Conservation (phyloP, 73 alveolate species). For the Paramecium octaurelia region DNA sequence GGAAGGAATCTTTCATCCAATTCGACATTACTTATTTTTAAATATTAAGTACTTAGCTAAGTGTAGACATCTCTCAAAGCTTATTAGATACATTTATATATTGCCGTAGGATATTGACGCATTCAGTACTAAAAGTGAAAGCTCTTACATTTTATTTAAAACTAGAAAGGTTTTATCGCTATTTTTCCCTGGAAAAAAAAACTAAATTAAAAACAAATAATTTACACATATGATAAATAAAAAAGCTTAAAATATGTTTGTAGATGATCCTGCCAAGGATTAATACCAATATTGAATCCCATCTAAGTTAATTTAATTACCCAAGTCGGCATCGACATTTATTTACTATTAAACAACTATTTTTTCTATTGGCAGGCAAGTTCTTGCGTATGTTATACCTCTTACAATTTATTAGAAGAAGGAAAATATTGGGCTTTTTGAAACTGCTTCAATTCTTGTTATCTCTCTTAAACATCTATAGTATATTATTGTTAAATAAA, state of each 20-base stretch:
- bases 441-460: slow-evolving; percentile 50
- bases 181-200: background rate
- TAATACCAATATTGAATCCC: background rate
- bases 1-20: background rate
- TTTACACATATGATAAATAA: background rate
- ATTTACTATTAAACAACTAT: background rate
- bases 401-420: slow-evolving; percentile 35
- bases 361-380: background rate
- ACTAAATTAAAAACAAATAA: background rate
- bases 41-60: background rate
- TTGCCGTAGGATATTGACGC: background rate
- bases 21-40: background rate
- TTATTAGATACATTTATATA: background rate
- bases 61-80: background rate
- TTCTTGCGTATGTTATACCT: background rate
- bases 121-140: background rate
- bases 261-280: background rate
- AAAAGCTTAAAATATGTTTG: background rate
- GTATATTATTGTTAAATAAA: background rate
- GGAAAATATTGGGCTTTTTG: slow-evolving; percentile 42
- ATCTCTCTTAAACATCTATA: slow-evolving; percentile 39
- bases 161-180: background rate
- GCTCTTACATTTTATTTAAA: background rate
- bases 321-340: slow-evolving; percentile 60
- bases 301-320: slow-evolving; percentile 65